Evolutionary conservation across 2,329 filamentous ascomycete species (phyloP), one percentile per base, ranked within the genome.

Genomic region (Monosporascus sp.): DNA sequence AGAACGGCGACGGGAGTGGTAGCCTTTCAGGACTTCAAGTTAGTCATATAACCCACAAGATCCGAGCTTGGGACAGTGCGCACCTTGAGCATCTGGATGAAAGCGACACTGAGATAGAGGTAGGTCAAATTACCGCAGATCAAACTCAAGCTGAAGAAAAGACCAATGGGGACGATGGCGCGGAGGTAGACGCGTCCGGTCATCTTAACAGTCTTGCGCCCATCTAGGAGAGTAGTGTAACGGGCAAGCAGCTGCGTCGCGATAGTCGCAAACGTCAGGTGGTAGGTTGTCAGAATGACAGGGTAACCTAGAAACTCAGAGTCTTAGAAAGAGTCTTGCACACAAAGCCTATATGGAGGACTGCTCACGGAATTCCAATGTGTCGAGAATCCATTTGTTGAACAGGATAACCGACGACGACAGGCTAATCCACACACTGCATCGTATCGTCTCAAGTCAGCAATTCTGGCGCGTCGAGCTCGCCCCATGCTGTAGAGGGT

Each of bases 21-120:
- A 61, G 94, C 94, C 89, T 92, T 49, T 56, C 27, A 22, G 11
- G 47, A 47, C 49, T 17, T 25, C 8, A 48, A 34, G 47, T 62
- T 6, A 44, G 41, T 15, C 45, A 63, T 55, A 53, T 39, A 38
- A 11, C 8, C 25, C 17, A 9, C 44, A 34, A 37, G 50, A 22
- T 20, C 11, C 44, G 15, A 37, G 20, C 18, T 14, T 31, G 1
- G 1, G 34, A 4, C 14, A 5, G 48, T 50, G 25, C 62, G 31
- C 59, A 90, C 88, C 88, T 97, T 97, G 72, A 97, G 85, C 93
- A 97, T 97, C 80, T 97, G 93, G 67, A 97, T 97, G 73, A 97
- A 97, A 55, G 93, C 89, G 54, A 97, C 93, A 61, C 88, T 94
- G 56, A 97, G 83, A 74, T 97, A 96, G 51, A 97, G 83, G 70